Percentiles rank a stretch among this genome's conserved stretches.
Conservation (phyloP, 345 rosid species). For the Citrus mangshanensis region DNA sequence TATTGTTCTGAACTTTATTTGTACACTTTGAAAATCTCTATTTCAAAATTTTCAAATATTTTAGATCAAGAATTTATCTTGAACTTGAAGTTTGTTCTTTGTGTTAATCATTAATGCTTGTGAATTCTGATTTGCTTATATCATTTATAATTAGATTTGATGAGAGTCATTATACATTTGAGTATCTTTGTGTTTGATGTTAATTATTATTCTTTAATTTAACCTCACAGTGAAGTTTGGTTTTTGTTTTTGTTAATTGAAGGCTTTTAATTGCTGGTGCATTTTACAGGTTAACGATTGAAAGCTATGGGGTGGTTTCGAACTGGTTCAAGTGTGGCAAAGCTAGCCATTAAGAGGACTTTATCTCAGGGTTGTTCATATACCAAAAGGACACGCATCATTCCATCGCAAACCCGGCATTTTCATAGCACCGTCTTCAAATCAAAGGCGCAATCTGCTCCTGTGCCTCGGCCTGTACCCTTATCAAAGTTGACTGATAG, state of each 20-base stretch:
- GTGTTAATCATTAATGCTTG: not conserved
- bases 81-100: not conserved
- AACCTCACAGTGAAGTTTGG: not conserved
- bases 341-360: constrained; percentile 61
- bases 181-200: not conserved
- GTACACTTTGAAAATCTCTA: not conserved
- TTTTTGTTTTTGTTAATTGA: not conserved
- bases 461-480: constrained; percentile 73
- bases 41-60: not conserved
- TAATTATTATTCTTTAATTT: not conserved
- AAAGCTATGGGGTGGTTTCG: constrained; percentile 69
- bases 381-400: constrained; percentile 33
- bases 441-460: constrained; percentile 55
- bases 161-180: not conserved
- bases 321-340: constrained; percentile 56
- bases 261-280: constrained; percentile 1
- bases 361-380: constrained; percentile 48
- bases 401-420: constrained; percentile 39
- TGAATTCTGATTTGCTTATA: not conserved
- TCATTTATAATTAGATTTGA: not conserved
- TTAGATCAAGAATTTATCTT: not conserved
- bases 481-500: constrained; percentile 75
- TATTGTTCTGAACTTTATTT: too few species aligned
- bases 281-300: constrained; percentile 9
- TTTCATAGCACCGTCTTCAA: constrained; percentile 54